phyloP scores from a whole-genome alignment of 169 alveolate genomes.

The Besnoitia besnoiti region DNA sequence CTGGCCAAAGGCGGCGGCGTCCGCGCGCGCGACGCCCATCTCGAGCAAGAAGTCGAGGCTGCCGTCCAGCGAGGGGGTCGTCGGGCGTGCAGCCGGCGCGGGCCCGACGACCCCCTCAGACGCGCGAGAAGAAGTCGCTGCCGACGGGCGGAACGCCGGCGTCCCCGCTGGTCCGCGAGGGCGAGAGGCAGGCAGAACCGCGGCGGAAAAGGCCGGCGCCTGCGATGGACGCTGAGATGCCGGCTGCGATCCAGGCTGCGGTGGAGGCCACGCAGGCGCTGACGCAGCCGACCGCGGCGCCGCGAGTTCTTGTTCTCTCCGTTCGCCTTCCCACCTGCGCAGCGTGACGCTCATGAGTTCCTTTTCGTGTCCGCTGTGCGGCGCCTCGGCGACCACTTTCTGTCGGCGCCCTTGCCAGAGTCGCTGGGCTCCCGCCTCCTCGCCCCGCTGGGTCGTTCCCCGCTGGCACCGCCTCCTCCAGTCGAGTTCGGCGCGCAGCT shows the following conservation, averaged over 20 bases:
- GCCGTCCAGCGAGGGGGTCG: neutral
- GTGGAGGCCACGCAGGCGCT: too few species aligned
- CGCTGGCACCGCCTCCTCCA: neutral
- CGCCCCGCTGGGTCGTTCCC: neutral
- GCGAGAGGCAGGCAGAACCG: neutral
- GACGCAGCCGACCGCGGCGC: neutral
- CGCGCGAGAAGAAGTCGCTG: neutral
- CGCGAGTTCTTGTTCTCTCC: neutral
- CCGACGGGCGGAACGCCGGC: neutral
- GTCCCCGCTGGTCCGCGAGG: neutral
- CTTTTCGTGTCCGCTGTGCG: neutral
- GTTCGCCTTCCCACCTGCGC: neutral
- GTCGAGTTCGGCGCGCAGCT: neutral
- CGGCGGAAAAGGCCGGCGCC: too few species aligned
- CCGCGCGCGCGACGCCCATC: neutral
- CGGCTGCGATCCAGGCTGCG: too few species aligned
- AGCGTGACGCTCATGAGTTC: neutral
- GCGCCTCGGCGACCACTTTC: neutral
- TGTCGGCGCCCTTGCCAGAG: neutral
- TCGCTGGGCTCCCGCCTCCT: neutral
- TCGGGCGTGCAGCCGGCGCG: neutral
- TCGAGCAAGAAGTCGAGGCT: neutral
- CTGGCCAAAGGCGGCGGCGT: neutral
- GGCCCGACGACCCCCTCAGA: neutral
- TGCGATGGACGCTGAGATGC: too few species aligned